Conservation (phyloP, 257 asterid genomes). For the Plantago ovata region DNA sequence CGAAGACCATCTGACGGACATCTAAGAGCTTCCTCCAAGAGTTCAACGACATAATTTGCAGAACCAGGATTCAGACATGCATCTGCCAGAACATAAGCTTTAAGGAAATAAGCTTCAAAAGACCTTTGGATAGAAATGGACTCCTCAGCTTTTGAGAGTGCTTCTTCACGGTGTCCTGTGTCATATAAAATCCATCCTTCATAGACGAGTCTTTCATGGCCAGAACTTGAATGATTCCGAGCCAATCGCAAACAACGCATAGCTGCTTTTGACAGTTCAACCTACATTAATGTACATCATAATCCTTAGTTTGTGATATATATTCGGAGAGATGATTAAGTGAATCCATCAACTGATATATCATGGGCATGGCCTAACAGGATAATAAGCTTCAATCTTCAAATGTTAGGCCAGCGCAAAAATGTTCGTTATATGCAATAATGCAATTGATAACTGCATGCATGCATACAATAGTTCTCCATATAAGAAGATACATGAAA, state of each 20-base stretch:
- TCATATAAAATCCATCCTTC: constrained; percentile 98
- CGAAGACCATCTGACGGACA: constrained; percentile 97
- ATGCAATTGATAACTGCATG: too few relatives aligned
- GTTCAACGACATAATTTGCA: constrained; percentile 62
- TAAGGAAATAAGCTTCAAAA: constrained; percentile 89
- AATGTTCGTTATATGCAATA: too few relatives aligned
- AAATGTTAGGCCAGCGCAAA: too few relatives aligned
- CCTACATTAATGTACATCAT: constrained; percentile 27
- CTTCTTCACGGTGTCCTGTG: constrained; percentile 85
- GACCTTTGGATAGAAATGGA: constrained; percentile 84
- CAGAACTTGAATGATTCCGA: constrained; percentile 70
- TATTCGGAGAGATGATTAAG: background rate
- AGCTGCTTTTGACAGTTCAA: constrained; percentile 94
- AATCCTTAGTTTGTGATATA: background rate
- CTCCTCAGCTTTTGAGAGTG: constrained; percentile 83
- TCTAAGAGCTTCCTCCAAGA: constrained; percentile 94
- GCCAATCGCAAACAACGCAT: constrained; percentile 95
- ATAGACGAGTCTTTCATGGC: constrained; percentile 75
- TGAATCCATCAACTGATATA: background rate
- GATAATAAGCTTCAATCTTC: too few relatives aligned
- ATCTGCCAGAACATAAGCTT: constrained; percentile 85
- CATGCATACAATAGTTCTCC: too few relatives aligned
- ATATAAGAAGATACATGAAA: background rate
- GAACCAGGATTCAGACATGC: constrained; percentile 62
- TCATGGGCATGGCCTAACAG: background rate